These are phyloP conservation scores for Solanum etuberosum DNA, from an alignment of 257 asterid species.

Conservation along the genomic window DNA sequence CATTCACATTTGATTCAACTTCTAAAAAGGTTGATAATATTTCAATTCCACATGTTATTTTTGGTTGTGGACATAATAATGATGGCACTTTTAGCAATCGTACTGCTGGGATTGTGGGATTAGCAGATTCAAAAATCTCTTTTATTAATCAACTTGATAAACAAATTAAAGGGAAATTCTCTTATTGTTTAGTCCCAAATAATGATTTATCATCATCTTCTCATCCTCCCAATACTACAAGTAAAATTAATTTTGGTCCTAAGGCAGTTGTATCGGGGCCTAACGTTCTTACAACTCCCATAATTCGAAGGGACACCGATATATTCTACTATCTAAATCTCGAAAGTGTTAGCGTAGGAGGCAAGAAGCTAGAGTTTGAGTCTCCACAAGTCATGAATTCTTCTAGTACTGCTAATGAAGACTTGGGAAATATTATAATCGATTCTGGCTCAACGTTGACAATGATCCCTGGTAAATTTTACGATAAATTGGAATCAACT, in stretches of 20 bases:
- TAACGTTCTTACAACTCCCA: constrained; percentile 27
- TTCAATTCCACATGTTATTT: constrained; percentile 18
- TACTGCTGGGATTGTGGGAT: constrained; percentile 47
- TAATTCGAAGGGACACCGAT: constrained; percentile 13
- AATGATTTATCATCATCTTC: neutral
- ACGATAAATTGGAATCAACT: constrained; percentile 9
- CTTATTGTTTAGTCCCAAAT: constrained; percentile 35
- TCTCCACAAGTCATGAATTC: neutral
- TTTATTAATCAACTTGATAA: constrained; percentile 28
- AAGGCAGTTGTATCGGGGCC: constrained; percentile 17
- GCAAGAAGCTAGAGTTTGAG: neutral
- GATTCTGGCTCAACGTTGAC: constrained; percentile 63
- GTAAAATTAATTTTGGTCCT: constrained; percentile 46
- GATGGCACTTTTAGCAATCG: constrained; percentile 20
- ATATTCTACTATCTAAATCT: constrained; percentile 31
- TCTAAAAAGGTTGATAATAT: neutral
- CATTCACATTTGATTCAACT: constrained; percentile 20
- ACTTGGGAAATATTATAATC: constrained; percentile 35
- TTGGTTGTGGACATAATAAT: constrained; percentile 50
- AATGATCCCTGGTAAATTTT: constrained; percentile 12
- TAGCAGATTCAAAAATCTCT: constrained; percentile 39
- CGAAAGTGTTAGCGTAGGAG: constrained; percentile 33
- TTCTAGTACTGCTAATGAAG: neutral
- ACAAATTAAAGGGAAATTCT: constrained; percentile 28
- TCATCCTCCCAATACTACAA: constrained; percentile 3